Percentiles rank a stretch among this genome's conserved stretches.
phyloP scores from a whole-genome alignment of 139 green algal genomes.

The Eudorina sp. region DNA sequence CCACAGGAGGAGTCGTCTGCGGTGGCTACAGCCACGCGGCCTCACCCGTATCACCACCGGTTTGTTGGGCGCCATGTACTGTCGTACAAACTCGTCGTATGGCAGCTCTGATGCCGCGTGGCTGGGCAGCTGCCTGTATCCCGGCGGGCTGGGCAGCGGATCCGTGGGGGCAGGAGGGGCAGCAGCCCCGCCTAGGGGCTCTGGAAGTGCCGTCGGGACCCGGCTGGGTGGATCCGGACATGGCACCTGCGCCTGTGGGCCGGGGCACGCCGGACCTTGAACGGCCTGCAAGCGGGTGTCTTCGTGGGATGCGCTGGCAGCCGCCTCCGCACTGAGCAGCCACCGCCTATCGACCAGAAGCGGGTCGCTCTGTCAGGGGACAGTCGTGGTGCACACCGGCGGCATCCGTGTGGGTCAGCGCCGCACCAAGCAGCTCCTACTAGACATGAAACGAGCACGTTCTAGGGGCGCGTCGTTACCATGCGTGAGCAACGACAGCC shows the following conservation, averaged over 20 bases:
- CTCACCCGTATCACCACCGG: slow-evolving; percentile 76
- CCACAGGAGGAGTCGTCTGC: neutral
- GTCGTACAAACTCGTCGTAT: slow-evolving; percentile 69
- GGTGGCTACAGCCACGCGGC: neutral
- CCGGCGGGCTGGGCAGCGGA: neutral
- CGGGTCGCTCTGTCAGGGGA: slow-evolving; percentile 17
- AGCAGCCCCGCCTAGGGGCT: neutral
- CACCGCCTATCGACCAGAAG: neutral
- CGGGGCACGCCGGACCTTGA: neutral
- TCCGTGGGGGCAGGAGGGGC: neutral
- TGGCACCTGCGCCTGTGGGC: neutral
- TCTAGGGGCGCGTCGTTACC: too few species aligned
- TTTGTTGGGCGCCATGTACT: slow-evolving; percentile 77
- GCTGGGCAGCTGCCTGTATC: slow-evolving; percentile 31
- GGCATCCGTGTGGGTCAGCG: too few species aligned
- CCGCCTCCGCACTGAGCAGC: too few species aligned
- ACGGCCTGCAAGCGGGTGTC: neutral
- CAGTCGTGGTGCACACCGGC: too few species aligned
- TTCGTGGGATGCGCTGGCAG: neutral
- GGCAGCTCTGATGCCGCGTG: slow-evolving; percentile 57
- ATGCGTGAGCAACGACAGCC: too few species aligned
- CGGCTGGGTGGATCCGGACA: neutral
- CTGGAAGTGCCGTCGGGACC: too few species aligned
- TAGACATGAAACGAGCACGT: too few species aligned
- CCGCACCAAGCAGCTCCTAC: too few species aligned